Base-by-base conservation (phyloP, 1,284 basidiomycete genomes). In the Heterobasidion irregulare region DNA sequence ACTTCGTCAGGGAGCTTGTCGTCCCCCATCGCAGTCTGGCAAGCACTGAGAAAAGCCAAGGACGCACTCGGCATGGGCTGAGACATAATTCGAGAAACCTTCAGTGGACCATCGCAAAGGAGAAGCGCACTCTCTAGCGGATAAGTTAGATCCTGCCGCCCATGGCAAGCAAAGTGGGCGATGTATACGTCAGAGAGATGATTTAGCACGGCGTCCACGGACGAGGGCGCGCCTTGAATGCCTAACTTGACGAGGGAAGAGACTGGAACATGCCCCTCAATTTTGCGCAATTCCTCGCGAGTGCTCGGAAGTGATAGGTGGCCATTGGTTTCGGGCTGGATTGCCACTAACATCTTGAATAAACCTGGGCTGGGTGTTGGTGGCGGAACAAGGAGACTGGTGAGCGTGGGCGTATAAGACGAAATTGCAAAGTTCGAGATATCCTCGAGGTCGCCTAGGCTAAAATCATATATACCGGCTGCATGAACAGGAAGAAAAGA, bases 41-140 rank as follows among this genome's bases (percentile, higher is more conserved):
- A 66, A 13, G 65, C 64, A 13, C 60, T 62, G 45, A 65, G 61
- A 51, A 64, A 62, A 16, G 62, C 64, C 41, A 26, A 62, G n/a
- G 35, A 33, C 41, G 52, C 52, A 6, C 33, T 44, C 6, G 36
- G n/a, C 18, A 43, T 12, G 19, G 18, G 13, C 12, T n/a, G 15
- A 1, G 10, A 9, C 52, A 46, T 53, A 16, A 53, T 13, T 26
- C 15, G 16, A 12, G 36, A 32, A 8, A 53, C 16, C 36, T 33
- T 45, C 18, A 53, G 13, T 13, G 8, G 38, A 8, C 52, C 52
- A 18, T 45, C 38, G 3, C 45, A n/a, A 7, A 53, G 52, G 8
- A 26, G n/a, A 44, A 53, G 26, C 6, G n/a, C 15, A 38, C 52
- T 53, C 26, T 44, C 13, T 3, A 33, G 2, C 12, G 52, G 15